Percentiles rank a stretch among this genome's conserved stretches.
These are phyloP conservation scores for Penicillium expansum DNA, from an alignment of 2,329 filamentous ascomycete genomes.

Conservation along the genomic window DNA sequence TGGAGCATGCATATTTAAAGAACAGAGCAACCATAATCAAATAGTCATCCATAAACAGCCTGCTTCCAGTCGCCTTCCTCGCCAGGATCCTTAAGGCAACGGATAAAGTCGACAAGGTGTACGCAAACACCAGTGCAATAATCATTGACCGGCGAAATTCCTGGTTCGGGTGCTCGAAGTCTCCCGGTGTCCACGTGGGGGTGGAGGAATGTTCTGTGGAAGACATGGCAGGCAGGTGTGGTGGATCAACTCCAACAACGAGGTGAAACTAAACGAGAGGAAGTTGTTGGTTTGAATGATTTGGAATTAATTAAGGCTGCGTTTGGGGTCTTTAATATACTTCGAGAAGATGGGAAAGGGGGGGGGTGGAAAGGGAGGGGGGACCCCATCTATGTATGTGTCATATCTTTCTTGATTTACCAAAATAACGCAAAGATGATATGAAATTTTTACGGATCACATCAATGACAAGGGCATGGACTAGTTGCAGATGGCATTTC, in stretches of 20 bases:
- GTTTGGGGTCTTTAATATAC: conserved; percentile 6
- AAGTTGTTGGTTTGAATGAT: conserved; percentile 19
- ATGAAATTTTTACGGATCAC: conserved; percentile 6
- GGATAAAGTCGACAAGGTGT: conserved; percentile 25
- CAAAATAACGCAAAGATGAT: conserved; percentile 3
- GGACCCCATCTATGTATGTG: neutral
- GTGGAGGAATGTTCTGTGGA: conserved; percentile 9
- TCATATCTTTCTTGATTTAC: conserved; percentile 13
- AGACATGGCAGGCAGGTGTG: conserved; percentile 18
- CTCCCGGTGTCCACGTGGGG: conserved; percentile 19
- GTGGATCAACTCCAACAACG: neutral
- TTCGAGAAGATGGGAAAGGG: neutral
- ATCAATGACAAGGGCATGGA: neutral
- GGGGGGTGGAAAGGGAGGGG: neutral
- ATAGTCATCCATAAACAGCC: conserved; percentile 31
- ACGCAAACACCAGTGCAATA: conserved; percentile 28
- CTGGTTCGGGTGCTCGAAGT: conserved; percentile 29
- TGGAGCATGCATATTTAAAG: conserved; percentile 33
- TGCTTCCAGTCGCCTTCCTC: conserved; percentile 24
- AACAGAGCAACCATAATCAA: conserved; percentile 31
- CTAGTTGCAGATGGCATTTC: neutral
- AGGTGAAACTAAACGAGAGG: conserved; percentile 7
- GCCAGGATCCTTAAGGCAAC: conserved; percentile 29
- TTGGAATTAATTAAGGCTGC: conserved; percentile 25
- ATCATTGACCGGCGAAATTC: conserved; percentile 22